These are phyloP conservation scores for Acacia confusa DNA, from an alignment of 306 rosid species.

Conservation along the genomic window DNA sequence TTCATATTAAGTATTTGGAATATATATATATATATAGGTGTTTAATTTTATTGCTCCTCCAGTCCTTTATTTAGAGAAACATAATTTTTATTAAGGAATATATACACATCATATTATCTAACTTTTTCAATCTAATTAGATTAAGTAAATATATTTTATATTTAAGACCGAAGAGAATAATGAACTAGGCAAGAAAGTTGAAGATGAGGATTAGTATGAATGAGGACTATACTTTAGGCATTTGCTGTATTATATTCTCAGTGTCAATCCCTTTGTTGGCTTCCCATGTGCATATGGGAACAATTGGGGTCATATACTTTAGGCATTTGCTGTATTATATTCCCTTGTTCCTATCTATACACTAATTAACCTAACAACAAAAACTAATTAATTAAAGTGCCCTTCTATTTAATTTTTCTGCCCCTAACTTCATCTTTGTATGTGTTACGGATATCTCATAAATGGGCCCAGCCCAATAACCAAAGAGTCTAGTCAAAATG, in stretches of 20 bases:
- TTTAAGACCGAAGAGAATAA: too few relatives aligned
- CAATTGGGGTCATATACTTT: constrained; percentile 52
- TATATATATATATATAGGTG: not conserved
- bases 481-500: too few relatives aligned
- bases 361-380: not conserved
- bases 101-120: too few relatives aligned
- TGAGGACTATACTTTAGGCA: not conserved
- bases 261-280: too few relatives aligned
- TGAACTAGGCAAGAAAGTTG: not conserved
- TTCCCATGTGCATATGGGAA: constrained; percentile 50
- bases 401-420: constrained; percentile 20
- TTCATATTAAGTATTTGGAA: not conserved
- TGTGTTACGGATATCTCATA: too few relatives aligned
- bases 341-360: not conserved
- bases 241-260: not conserved
- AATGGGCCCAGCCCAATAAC: too few relatives aligned
- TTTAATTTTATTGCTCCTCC: too few relatives aligned
- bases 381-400: not conserved
- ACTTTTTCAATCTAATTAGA: too few relatives aligned
- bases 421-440: constrained; percentile 18
- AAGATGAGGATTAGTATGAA: not conserved
- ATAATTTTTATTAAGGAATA: too few relatives aligned
- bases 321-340: not conserved
- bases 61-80: too few relatives aligned
- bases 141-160: too few relatives aligned